Conservation (phyloP, 2,329 filamentous ascomycete genomes). For the Penicillium sp. region DNA sequence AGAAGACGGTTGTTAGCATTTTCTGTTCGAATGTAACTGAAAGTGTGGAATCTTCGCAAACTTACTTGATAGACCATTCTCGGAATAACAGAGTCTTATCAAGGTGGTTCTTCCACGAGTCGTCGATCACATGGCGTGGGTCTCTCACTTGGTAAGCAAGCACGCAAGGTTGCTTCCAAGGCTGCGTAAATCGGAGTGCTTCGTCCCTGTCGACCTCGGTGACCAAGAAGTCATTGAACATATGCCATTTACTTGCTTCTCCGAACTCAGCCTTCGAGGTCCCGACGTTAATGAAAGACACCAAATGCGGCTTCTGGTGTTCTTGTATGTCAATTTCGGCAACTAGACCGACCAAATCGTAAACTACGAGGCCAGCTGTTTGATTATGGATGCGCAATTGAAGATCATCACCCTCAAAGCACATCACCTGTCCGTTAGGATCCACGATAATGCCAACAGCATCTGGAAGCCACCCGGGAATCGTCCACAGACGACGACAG, state of each 20-base stretch:
- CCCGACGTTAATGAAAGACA: constrained; percentile 81
- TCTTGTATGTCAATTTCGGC: constrained; percentile 84
- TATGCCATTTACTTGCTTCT: constrained; percentile 73
- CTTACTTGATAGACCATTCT: constrained; percentile 57
- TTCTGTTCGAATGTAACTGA: background rate
- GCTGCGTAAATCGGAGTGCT: constrained; percentile 80
- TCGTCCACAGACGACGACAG: constrained; percentile 73
- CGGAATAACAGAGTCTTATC: constrained; percentile 82
- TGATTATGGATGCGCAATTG: constrained; percentile 73
- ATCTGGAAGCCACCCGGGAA: constrained; percentile 84
- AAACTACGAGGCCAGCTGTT: constrained; percentile 77
- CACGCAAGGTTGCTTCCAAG: constrained; percentile 90
- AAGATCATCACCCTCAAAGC: constrained; percentile 88
- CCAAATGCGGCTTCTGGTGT: constrained; percentile 82
- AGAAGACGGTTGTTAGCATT: constrained; percentile 3
- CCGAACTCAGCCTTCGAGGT: constrained; percentile 46
- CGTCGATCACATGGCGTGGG: constrained; percentile 76
- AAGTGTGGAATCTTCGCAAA: constrained; percentile 1
- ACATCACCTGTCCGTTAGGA: constrained; percentile 78
- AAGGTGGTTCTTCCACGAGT: constrained; percentile 77
- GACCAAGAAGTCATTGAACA: constrained; percentile 97
- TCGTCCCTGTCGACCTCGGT: constrained; percentile 74
- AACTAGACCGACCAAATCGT: constrained; percentile 85
- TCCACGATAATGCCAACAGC: constrained; percentile 92
- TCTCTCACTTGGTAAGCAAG: constrained; percentile 80